Evolutionary conservation across 2,329 filamentous ascomycete species (phyloP).

Genomic region (Bipolaris gigantea): DNA sequence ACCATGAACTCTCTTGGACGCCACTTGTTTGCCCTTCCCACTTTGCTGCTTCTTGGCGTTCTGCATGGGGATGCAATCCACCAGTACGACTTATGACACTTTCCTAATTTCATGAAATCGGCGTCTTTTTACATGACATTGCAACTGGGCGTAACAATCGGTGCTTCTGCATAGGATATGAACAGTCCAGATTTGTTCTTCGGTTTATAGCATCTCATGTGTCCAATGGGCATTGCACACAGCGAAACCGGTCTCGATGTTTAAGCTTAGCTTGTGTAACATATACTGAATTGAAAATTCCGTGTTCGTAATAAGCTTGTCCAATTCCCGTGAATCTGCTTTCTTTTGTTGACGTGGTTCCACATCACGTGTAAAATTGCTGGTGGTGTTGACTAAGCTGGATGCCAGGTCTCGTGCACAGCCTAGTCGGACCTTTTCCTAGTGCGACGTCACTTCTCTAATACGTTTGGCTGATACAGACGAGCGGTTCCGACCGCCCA

Average conservation of each 20-base stretch:
- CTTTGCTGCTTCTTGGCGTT: slow-evolving; percentile 13
- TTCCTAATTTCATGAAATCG: slow-evolving; percentile 5
- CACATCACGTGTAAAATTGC: background rate
- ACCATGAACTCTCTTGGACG: background rate
- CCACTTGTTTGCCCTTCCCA: background rate
- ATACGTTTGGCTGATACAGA: slow-evolving; percentile 18
- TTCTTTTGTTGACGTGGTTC: background rate
- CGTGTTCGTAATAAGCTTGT: background rate
- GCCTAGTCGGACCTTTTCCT: slow-evolving; percentile 14
- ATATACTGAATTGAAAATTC: slow-evolving; percentile 18
- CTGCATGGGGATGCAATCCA: background rate
- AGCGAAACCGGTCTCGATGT: slow-evolving; percentile 17
- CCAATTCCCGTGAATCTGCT: background rate
- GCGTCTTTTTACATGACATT: slow-evolving; percentile 13
- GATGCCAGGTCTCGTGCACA: slow-evolving; percentile 9
- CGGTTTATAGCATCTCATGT: slow-evolving; percentile 11
- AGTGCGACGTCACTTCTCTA: slow-evolving; percentile 25
- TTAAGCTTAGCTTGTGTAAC: slow-evolving; percentile 21
- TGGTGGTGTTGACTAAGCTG: slow-evolving; percentile 15
- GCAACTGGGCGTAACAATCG: slow-evolving; percentile 15
- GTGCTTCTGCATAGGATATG: slow-evolving; percentile 8
- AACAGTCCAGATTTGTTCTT: slow-evolving; percentile 13
- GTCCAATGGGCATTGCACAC: slow-evolving; percentile 19
- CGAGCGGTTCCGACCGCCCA: slow-evolving; percentile 15
- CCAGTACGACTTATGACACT: slow-evolving; percentile 8